A percentile compares a stretch with the other conserved stretches of the same genome.
phyloP scores from a whole-genome alignment of 805 yeast genomes.

The Saccharomycopsis schoenii region DNA sequence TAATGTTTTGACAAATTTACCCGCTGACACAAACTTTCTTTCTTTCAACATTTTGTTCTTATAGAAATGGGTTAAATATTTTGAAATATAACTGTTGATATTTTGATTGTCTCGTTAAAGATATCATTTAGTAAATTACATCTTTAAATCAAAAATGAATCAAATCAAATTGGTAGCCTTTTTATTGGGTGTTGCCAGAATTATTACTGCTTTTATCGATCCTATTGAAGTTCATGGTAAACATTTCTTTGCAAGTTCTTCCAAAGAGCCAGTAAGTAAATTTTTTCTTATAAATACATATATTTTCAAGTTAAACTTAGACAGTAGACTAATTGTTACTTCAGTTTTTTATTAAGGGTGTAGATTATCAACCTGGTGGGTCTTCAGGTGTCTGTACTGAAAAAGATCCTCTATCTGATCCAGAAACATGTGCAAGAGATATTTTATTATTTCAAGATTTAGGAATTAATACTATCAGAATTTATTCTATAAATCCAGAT shows the following conservation, averaged over 20 bases:
- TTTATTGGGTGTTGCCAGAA: not conserved
- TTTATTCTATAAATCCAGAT: conserved; percentile 77
- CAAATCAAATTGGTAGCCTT: not conserved
- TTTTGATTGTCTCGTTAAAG: too few species aligned
- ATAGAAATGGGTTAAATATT: not conserved
- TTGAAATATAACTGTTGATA: too few species aligned
- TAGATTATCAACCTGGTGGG: conserved; percentile 96
- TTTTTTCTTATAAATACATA: not conserved
- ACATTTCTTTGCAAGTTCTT: conserved; percentile 66
- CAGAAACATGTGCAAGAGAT: conserved; percentile 69
- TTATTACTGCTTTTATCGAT: conserved; percentile 31
- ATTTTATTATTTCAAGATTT: conserved; percentile 69
- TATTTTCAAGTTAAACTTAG: not conserved
- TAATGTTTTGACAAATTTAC: too few species aligned
- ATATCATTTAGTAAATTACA: too few species aligned
- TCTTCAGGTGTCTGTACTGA: conserved; percentile 55
- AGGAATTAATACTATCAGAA: conserved; percentile 79
- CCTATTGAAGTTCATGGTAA: conserved; percentile 64
- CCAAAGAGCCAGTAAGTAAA: conserved; percentile 54
- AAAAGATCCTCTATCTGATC: conserved; percentile 71
- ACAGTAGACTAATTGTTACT: not conserved
- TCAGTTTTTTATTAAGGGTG: conserved; percentile 66
- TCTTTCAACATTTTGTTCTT: not conserved
- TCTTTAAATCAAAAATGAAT: not conserved
- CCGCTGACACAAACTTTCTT: not conserved